Evolutionary conservation across 495 filamentous ascomycete species (phyloP).

Genomic region (Margaritispora aquatica): DNA sequence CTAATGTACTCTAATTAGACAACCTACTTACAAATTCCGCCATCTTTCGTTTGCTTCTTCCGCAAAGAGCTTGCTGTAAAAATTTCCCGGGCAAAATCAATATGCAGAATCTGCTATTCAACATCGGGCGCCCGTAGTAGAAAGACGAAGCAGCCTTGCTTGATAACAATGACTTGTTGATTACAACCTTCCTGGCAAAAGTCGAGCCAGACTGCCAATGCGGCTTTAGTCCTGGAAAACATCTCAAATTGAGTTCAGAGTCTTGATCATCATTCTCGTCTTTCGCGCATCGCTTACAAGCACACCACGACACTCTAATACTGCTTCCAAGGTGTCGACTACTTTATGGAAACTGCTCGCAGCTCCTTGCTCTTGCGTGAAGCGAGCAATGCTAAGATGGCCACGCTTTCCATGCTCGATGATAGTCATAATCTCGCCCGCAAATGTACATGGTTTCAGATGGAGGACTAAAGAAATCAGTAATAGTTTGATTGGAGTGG

Average conservation of each 20-base stretch:
- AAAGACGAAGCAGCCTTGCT: neutral
- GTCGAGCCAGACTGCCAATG: too few species aligned
- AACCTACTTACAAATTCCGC: neutral
- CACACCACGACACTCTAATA: slow-evolving; percentile 52
- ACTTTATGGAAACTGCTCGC: slow-evolving; percentile 79
- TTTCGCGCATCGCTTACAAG: slow-evolving; percentile 65
- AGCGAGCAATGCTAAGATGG: slow-evolving; percentile 65
- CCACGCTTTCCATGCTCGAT: slow-evolving; percentile 70
- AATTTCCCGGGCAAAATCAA: neutral
- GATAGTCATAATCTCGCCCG: slow-evolving; percentile 75
- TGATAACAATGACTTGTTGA: neutral
- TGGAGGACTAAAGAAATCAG: slow-evolving; percentile 48
- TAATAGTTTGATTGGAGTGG: neutral
- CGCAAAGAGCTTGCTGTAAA: neutral
- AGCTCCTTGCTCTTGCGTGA: slow-evolving; percentile 83
- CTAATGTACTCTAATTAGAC: neutral
- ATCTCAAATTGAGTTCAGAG: slow-evolving; percentile 25
- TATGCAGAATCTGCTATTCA: neutral
- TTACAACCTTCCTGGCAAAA: neutral
- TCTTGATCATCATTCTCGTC: slow-evolving; percentile 62
- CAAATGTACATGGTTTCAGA: slow-evolving; percentile 73
- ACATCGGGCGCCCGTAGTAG: neutral
- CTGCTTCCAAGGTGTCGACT: slow-evolving; percentile 61
- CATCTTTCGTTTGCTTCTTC: neutral
- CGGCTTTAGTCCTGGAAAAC: neutral